Evolutionary conservation across 306 rosid species (phyloP).

Genomic region (Argentina anserina): DNA sequence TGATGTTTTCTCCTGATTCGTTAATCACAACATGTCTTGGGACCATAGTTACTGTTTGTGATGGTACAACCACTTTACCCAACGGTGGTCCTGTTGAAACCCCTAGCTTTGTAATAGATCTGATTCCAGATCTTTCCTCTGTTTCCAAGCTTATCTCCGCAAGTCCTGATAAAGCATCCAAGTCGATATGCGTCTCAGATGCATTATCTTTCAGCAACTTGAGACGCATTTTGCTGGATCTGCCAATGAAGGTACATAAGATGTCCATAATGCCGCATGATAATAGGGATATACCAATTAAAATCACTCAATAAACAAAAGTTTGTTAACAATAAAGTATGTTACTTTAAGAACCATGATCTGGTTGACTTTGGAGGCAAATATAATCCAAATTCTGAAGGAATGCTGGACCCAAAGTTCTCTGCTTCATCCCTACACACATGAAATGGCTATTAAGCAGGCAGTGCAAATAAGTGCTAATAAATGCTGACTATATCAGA

Average conservation of each 20-base stretch:
- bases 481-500: slow-evolving; percentile 15
- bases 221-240: slow-evolving; percentile 69
- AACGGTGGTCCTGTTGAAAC: slow-evolving; percentile 66
- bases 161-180: slow-evolving; percentile 87
- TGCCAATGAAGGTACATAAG: slow-evolving; percentile 31
- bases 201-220: slow-evolving; percentile 54
- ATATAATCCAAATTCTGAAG: slow-evolving; percentile 62
- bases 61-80: slow-evolving; percentile 62
- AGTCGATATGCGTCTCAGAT: slow-evolving; percentile 67
- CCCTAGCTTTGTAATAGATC: slow-evolving; percentile 67
- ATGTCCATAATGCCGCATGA: slow-evolving; percentile 10
- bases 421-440: slow-evolving; percentile 57
- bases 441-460: slow-evolving; percentile 23
- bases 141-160: slow-evolving; percentile 69
- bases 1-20: slow-evolving; percentile 62
- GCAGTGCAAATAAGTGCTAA: slow-evolving; percentile 20
- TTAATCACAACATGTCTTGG: slow-evolving; percentile 78
- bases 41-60: slow-evolving; percentile 74
- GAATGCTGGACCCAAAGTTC: slow-evolving; percentile 40
- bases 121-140: slow-evolving; percentile 54
- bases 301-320: slow-evolving; percentile 24
- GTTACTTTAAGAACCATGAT: slow-evolving; percentile 92
- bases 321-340: slow-evolving; percentile 20
- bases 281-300: slow-evolving; percentile 19
- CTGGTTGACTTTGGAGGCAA: slow-evolving; percentile 64